Conservation (phyloP, 1,284 basidiomycete species). For the Tilletia caries region DNA sequence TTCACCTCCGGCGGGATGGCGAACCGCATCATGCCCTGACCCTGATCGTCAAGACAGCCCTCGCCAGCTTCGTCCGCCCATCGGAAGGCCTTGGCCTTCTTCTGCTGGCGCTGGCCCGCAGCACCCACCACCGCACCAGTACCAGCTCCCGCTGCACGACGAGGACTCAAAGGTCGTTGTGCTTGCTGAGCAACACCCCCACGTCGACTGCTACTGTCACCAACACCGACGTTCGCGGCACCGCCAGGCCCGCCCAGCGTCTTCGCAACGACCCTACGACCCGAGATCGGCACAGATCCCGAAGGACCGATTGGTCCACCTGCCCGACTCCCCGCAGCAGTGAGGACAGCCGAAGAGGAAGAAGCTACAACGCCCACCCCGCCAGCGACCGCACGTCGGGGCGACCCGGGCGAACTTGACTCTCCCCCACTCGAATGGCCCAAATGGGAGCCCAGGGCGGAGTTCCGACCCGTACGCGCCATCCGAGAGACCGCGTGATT, state of each 20-base stretch:
- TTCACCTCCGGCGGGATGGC: neutral
- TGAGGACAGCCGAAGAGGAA: no score
- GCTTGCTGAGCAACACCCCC: no score
- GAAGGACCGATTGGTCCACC: neutral
- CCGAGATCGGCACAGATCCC: neutral
- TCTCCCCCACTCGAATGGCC: neutral
- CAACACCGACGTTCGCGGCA: neutral
- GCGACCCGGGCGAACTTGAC: neutral
- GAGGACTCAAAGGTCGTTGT: neutral
- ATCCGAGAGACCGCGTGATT: neutral
- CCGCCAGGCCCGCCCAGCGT: slow-evolving; percentile 13
- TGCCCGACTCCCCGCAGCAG: no score
- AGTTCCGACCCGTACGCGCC: neutral
- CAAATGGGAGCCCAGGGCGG: neutral
- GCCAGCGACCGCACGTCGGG: slow-evolving; percentile 59
- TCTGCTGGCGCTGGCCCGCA: no score
- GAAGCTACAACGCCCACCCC: no score
- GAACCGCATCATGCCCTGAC: slow-evolving; percentile 30
- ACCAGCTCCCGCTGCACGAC: slow-evolving; percentile 19
- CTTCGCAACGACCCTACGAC: slow-evolving; percentile 5
- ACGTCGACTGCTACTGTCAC: neutral
- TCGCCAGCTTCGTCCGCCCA: slow-evolving; percentile 85
- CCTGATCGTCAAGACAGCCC: slow-evolving; percentile 72
- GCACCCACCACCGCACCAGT: neutral
- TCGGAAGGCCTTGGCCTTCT: slow-evolving; percentile 68